phyloP scores from a whole-genome alignment of 352 stramenopile genomes.

The Globisporangium cylindrosporum region DNA sequence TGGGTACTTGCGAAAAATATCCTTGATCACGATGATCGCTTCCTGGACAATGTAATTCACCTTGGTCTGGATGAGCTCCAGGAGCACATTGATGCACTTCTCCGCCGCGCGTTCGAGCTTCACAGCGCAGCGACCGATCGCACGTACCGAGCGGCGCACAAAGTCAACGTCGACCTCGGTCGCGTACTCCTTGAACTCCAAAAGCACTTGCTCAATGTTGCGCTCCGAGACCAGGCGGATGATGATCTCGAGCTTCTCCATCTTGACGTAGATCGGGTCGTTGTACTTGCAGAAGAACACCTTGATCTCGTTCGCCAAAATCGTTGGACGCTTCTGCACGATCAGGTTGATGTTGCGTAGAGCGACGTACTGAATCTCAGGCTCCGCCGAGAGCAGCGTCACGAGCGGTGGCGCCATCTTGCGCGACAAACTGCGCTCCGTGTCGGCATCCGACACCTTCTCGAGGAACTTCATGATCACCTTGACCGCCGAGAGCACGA shows the following conservation, averaged over 20 bases:
- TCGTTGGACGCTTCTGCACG: slow-evolving; percentile 96
- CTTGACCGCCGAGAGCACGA: slow-evolving; percentile 98
- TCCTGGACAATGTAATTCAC: slow-evolving; percentile 99
- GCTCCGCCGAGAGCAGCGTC: slow-evolving; percentile 97
- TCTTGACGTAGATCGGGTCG: slow-evolving; percentile 95
- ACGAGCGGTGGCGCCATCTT: slow-evolving; percentile 99
- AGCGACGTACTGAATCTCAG: slow-evolving; percentile 99
- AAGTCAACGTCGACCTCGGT: slow-evolving; percentile 99
- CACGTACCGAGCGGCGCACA: slow-evolving; percentile 95
- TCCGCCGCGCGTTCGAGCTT: slow-evolving; percentile 98
- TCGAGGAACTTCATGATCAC: slow-evolving; percentile 96
- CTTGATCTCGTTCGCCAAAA: slow-evolving; percentile 95
- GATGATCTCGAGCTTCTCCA: slow-evolving; percentile 99
- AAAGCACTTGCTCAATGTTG: slow-evolving; percentile 98
- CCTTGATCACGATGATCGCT: slow-evolving; percentile 99
- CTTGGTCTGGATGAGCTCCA: slow-evolving; percentile 99
- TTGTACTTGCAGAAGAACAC: slow-evolving; percentile 99
- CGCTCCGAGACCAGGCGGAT: slow-evolving; percentile 97
- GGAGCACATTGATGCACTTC: slow-evolving; percentile 98
- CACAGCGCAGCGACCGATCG: slow-evolving; percentile 97
- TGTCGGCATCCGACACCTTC: slow-evolving; percentile 94
- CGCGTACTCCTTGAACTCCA: slow-evolving; percentile 99
- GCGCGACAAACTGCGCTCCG: slow-evolving; percentile 82
- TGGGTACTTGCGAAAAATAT: slow-evolving; percentile 99
- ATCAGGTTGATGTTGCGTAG: slow-evolving; percentile 99